These are phyloP conservation scores for Trichoderma arundinaceum DNA, from an alignment of 2,329 filamentous ascomycete species.

Conservation along the genomic window DNA sequence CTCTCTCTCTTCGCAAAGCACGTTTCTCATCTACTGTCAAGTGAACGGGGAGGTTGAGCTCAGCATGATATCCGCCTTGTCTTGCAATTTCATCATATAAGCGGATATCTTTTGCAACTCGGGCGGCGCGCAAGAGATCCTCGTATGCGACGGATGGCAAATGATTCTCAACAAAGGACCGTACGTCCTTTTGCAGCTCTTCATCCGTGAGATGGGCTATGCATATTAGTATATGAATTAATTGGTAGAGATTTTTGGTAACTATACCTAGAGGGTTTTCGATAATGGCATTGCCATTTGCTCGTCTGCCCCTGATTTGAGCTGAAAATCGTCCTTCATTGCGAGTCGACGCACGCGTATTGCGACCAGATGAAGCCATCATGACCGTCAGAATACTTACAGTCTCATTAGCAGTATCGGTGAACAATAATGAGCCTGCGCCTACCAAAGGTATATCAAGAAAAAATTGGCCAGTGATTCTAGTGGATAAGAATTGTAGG, in stretches of 20 bases:
- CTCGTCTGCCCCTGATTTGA: slow-evolving; percentile 40
- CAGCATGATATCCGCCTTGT: slow-evolving; percentile 33
- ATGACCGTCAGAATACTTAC: background rate
- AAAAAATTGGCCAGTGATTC: background rate
- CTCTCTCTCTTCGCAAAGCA: slow-evolving; percentile 47
- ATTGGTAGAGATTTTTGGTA: too few species aligned
- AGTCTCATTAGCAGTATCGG: background rate
- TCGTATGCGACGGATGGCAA: slow-evolving; percentile 42
- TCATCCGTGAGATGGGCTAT: slow-evolving; percentile 48
- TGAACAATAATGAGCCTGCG: background rate
- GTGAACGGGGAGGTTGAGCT: slow-evolving; percentile 41
- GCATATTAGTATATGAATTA: background rate
- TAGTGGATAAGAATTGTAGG: background rate
- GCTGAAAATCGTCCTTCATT: slow-evolving; percentile 34
- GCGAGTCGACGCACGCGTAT: slow-evolving; percentile 5
- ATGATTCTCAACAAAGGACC: slow-evolving; percentile 40
- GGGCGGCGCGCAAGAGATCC: slow-evolving; percentile 47
- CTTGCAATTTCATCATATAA: slow-evolving; percentile 48
- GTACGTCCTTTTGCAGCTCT: slow-evolving; percentile 47
- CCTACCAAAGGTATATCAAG: background rate
- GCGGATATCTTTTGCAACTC: slow-evolving; percentile 49
- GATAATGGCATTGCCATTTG: slow-evolving; percentile 45
- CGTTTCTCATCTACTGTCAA: slow-evolving; percentile 46
- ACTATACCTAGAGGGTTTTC: slow-evolving; percentile 45
- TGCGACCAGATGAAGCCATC: slow-evolving; percentile 29